Percentiles rank a stretch among this genome's conserved stretches.
These are phyloP conservation scores for Saccharomycopsis sp. DNA, from an alignment of 805 yeast species.

Conservation along the genomic window DNA sequence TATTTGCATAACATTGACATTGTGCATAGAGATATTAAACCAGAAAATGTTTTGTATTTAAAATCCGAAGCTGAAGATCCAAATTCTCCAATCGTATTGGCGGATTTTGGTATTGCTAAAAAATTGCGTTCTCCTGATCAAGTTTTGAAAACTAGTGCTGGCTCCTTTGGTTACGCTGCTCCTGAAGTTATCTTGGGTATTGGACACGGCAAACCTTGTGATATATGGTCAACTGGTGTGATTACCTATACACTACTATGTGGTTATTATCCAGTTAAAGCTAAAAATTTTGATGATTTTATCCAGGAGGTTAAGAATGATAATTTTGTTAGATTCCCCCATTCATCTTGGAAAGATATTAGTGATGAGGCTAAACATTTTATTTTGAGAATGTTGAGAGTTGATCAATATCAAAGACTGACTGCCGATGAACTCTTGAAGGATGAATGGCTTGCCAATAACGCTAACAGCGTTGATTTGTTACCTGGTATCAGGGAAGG, in stretches of 20 bases:
- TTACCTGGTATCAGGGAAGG: conserved; percentile 75
- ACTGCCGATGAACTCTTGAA: conserved; percentile 56
- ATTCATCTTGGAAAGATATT: conserved; percentile 78
- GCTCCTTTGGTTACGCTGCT: conserved; percentile 94
- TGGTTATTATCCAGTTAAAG: conserved; percentile 87
- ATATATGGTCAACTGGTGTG: conserved; percentile 93
- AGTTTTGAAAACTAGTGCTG: conserved; percentile 66
- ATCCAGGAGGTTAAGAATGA: conserved; percentile 67
- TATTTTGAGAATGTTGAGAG: conserved; percentile 61
- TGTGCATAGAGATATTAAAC: conserved; percentile 92
- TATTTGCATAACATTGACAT: conserved; percentile 73
- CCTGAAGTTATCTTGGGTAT: conserved; percentile 79
- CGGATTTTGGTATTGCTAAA: conserved; percentile 96
- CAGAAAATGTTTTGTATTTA: conserved; percentile 81
- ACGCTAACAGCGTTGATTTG: conserved; percentile 50
- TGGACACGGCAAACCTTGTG: conserved; percentile 95
- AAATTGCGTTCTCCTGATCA: conserved; percentile 54
- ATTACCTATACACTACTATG: conserved; percentile 84
- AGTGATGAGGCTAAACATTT: conserved; percentile 76
- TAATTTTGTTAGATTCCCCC: conserved; percentile 73
- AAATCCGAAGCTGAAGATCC: conserved; percentile 38
- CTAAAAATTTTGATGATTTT: conserved; percentile 78
- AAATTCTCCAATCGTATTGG: conserved; percentile 71
- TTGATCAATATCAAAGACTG: conserved; percentile 61
- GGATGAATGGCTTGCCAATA: conserved; percentile 70